phyloP scores from a whole-genome alignment of 371 early-diverging fungal species.

The Actinomortierella ambigua region DNA sequence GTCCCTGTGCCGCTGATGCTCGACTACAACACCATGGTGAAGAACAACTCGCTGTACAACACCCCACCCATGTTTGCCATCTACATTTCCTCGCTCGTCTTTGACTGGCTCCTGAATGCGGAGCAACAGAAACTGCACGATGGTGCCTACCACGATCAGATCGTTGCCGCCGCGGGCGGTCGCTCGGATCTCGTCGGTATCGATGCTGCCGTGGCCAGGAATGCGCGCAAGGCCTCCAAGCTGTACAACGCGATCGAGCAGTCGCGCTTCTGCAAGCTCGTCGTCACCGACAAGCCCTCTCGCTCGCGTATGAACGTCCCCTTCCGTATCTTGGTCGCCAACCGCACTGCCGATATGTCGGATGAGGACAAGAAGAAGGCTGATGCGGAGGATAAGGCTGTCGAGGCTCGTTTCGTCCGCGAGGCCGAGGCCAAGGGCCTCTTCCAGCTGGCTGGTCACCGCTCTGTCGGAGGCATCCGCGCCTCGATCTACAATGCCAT shows the following conservation, averaged over 20 bases:
- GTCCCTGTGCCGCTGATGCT: slow-evolving; percentile 80
- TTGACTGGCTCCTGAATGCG: slow-evolving; percentile 71
- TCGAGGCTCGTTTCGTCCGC: slow-evolving; percentile 82
- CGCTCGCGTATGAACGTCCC: slow-evolving; percentile 93
- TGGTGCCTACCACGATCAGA: slow-evolving; percentile 7
- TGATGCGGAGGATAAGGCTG: slow-evolving; percentile 51
- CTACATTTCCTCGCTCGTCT: slow-evolving; percentile 87
- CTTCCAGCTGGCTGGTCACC: slow-evolving; percentile 94
- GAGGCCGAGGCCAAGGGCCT: slow-evolving; percentile 79
- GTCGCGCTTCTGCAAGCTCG: slow-evolving; percentile 68
- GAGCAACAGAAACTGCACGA: slow-evolving; percentile 30
- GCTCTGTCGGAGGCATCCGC: slow-evolving; percentile 92
- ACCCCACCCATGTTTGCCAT: slow-evolving; percentile 97
- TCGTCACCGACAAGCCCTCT: slow-evolving; percentile 60
- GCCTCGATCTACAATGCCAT: slow-evolving; percentile 95
- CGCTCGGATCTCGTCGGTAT: slow-evolving; percentile 76
- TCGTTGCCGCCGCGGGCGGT: neutral
- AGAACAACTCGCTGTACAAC: slow-evolving; percentile 91
- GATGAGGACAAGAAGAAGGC: slow-evolving; percentile 32
- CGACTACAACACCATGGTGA: slow-evolving; percentile 82
- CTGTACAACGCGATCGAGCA: slow-evolving; percentile 77
- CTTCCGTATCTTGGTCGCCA: slow-evolving; percentile 68
- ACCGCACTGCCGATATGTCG: slow-evolving; percentile 12
- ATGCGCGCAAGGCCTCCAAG: slow-evolving; percentile 66
- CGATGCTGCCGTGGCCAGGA: slow-evolving; percentile 61